Evolutionary conservation across 345 rosid genomes (phyloP), one percentile per base, ranked within the genome.

Genomic region (Rhodamnia argentea): DNA sequence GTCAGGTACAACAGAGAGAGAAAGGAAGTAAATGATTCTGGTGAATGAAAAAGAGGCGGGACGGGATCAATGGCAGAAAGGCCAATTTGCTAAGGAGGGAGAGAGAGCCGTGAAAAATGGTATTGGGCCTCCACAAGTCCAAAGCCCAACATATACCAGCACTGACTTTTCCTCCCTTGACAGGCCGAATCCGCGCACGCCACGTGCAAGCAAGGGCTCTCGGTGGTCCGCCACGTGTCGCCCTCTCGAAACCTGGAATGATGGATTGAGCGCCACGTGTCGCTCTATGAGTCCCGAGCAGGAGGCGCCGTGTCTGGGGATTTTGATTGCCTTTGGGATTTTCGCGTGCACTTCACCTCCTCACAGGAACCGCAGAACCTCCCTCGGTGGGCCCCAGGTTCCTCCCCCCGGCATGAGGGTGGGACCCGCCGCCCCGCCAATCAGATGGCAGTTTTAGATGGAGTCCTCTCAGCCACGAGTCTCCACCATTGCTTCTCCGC

Each of bases 401-500:
- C 24, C 9, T 10, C 18, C 2, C 3, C 14, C 85, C 16, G 20
- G 51, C 1, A 2, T 11, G 86, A 83, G 83, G 89, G 2, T 87
- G 88, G 18, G 55, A 9, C 37, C 55, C 32, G 8, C 62, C 54
- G 37, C 84, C 87, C 87, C 60, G 50, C 86, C 85, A 87, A 90
- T 89, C 60, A 76, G 50, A 55, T 12, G 29, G 9, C 23, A 82
- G 91, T 81, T 91, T 92, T 91, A 86, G 94, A 94, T 92, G 92
- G 92, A 81, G 89, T 32, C 16, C 8, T 87, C 56, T 85, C 86
- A 86, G 83, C 94, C 94, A 92, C 96, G 82, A 91, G 84, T 86
- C 24, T 47, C 52, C 76, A 50, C 11, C 84, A 7, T 84, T n/a
- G 20, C 56, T 87, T 90, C 84, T 89, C 84, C 90, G 89, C 96